Evolutionary conservation across 2,329 filamentous ascomycete species (phyloP).

Genomic region (Colletotrichum liriopes): DNA sequence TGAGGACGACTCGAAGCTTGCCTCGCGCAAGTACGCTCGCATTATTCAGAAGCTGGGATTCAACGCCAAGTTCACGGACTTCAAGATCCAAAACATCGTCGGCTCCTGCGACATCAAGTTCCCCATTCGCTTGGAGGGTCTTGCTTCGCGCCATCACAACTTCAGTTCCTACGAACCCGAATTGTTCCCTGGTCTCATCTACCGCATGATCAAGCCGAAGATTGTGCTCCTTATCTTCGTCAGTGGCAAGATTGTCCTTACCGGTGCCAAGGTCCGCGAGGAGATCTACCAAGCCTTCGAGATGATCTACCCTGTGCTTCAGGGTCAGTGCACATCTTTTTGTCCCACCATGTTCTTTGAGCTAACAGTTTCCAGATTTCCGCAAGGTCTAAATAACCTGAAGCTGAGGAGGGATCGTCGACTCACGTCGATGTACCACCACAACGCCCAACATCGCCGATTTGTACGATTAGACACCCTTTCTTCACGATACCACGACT

Average conservation of each 20-base stretch:
- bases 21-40: conserved; percentile 96
- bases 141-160: conserved; percentile 98
- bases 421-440: conserved; percentile 41
- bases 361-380: conserved; percentile 61
- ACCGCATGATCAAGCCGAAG: conserved; percentile 99
- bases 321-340: conserved; percentile 70
- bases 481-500: conserved; percentile 65
- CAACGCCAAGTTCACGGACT: conserved; percentile 99
- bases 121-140: conserved; percentile 94
- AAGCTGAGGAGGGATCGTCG: conserved; percentile 26
- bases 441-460: conserved; percentile 41
- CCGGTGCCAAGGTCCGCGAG: conserved; percentile 96
- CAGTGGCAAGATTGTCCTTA: conserved; percentile 97
- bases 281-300: conserved; percentile 98
- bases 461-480: conserved; percentile 59
- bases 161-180: conserved; percentile 99
- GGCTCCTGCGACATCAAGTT: conserved; percentile 99
- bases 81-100: conserved; percentile 99
- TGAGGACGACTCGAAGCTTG: conserved; percentile 97
- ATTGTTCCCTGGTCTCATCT: conserved; percentile 98
- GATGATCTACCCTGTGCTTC: conserved; percentile 96
- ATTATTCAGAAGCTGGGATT: conserved; percentile 99
- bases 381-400: conserved; percentile 65
- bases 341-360: conserved; percentile 19
- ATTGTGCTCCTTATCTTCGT: conserved; percentile 98